These are phyloP conservation scores for Clathrus columnatus DNA, from an alignment of 768 basidiomycete genomes.

Conservation along the genomic window DNA sequence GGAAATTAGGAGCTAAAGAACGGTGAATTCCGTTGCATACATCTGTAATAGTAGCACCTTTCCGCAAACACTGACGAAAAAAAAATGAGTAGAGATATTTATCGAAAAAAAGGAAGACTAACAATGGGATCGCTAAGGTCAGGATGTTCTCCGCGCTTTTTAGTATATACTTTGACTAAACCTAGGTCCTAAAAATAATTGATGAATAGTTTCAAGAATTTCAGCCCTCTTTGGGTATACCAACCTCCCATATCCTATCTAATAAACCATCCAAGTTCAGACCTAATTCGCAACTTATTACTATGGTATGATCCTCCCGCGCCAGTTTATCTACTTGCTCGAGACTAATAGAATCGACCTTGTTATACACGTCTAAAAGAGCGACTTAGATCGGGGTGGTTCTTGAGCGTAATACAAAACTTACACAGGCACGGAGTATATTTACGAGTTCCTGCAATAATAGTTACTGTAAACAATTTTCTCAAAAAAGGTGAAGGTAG, in stretches of 20 bases:
- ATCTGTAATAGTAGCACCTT: slow-evolving; percentile 89
- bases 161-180: slow-evolving; percentile 90
- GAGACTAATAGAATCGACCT: slow-evolving; percentile 82
- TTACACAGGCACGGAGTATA: slow-evolving; percentile 88
- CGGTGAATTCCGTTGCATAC: slow-evolving; percentile 93
- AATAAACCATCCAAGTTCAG: slow-evolving; percentile 59
- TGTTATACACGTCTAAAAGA: slow-evolving; percentile 83
- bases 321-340: slow-evolving; percentile 80
- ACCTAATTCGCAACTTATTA: slow-evolving; percentile 93
- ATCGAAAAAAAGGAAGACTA: slow-evolving; percentile 22
- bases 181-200: slow-evolving; percentile 55
- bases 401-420: slow-evolving; percentile 24
- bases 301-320: slow-evolving; percentile 74
- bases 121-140: slow-evolving; percentile 81
- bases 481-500: neutral
- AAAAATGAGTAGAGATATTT: neutral
- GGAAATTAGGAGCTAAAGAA: slow-evolving; percentile 83
- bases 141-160: slow-evolving; percentile 91
- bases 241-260: slow-evolving; percentile 33
- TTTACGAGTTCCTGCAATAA: slow-evolving; percentile 69
- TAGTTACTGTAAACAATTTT: neutral
- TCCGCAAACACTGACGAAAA: slow-evolving; percentile 49
- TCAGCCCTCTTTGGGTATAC: neutral
- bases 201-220: neutral
- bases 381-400: neutral